Conservation (phyloP, 257 asterid species). For the Euphrasia confusa region DNA sequence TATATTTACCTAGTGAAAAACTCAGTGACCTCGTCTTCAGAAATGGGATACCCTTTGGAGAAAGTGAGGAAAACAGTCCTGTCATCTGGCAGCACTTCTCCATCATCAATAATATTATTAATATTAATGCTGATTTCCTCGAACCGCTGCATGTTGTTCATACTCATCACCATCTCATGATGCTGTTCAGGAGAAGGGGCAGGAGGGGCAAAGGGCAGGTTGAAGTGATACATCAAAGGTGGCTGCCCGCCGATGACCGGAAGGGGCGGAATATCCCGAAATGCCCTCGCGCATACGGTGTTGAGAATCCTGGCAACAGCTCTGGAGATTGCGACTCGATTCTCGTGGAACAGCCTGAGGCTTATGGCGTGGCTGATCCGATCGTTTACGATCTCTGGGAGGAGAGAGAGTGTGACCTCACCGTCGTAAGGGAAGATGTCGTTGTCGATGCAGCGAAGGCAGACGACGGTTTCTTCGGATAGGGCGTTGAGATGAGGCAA, state of each 20-base stretch:
- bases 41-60: slow-evolving; percentile 64
- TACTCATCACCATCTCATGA: background rate
- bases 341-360: slow-evolving; percentile 34
- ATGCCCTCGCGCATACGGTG: slow-evolving; percentile 45
- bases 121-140: background rate
- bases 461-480: slow-evolving; percentile 39
- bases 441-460: slow-evolving; percentile 36
- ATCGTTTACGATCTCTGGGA: slow-evolving; percentile 29
- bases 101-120: slow-evolving; percentile 10
- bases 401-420: background rate
- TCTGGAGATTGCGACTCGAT: slow-evolving; percentile 30
- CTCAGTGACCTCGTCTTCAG: slow-evolving; percentile 47
- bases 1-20: slow-evolving; percentile 51
- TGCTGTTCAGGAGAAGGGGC: background rate
- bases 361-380: slow-evolving; percentile 5
- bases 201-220: too few species aligned
- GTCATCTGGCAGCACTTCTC: slow-evolving; percentile 42
- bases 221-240: too few species aligned
- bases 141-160: too few species aligned
- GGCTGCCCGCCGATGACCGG: too few species aligned
- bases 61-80: slow-evolving; percentile 74
- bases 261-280: slow-evolving; percentile 32
- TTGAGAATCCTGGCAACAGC: slow-evolving; percentile 25
- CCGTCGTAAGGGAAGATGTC: slow-evolving; percentile 15
- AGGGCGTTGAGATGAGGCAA: slow-evolving; percentile 22